Evolutionary conservation across 2,329 filamentous ascomycete genomes (phyloP), one percentile per base, ranked within the genome.

Genomic region (Beauveria sp.): DNA sequence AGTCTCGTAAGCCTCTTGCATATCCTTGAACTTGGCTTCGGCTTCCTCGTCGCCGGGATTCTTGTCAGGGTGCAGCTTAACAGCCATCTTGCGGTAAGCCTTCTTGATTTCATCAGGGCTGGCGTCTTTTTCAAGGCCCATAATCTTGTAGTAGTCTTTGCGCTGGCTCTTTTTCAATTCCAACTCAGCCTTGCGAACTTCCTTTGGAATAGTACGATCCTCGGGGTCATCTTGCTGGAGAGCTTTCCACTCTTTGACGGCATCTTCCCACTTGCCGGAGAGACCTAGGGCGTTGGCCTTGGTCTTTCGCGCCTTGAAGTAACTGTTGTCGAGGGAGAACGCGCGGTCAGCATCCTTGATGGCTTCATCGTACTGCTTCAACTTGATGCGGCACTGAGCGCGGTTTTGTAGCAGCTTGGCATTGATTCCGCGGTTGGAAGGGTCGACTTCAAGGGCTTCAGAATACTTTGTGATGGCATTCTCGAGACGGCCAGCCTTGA

Each of bases 121-220:
- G 43, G 92, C 92, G 64, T 92, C 89, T 80, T 97, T 97, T 62
- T 89, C 80, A 9, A 99, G 79, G 6, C 88, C 90, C 58, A 99
- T 85, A 66, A 97, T 96, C 84, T 97, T 97, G 81, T 99, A 99
- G 78, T 96, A 97, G 71, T 99, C 94, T 77, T 99, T 99, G 64
- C 94, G 84, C 77, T 93, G 89, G 73, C 89, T 90, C 87, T 97
- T 97, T 86, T 99, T 99, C 65, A 97, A 79, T 77, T 99, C 94
- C 28, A 97, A 79, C 77, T 99, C 93, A 1, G 93, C 94, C 69
- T 88, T 90, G 61, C 90, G 88, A 50, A 97, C 85, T 69, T 99
- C 94, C 74, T 90, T 92, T 56, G 83, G 80, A 63, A 97, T 88
- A 16, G 83, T 85, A 47, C 87, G 84, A 73, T 99, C 94, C 64